Conservation (phyloP, 306 rosid species). For the Echinosophora koreensis region DNA sequence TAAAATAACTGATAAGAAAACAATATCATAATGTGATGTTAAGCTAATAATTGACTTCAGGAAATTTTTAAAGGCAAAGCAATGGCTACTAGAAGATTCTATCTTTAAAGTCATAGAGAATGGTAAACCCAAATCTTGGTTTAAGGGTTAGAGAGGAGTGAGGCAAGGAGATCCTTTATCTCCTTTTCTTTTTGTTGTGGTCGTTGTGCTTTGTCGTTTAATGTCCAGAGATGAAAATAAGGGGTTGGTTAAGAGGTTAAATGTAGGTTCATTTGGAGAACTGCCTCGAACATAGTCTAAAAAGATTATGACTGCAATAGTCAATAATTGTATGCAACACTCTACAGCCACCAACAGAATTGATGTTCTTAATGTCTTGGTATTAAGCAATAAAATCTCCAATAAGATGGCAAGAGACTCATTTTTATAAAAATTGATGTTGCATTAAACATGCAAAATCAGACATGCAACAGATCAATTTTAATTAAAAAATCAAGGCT, state of each 20-base stretch:
- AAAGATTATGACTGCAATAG: neutral
- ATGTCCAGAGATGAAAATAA: no score
- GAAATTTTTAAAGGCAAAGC: neutral
- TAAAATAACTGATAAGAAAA: slow-evolving; percentile 42
- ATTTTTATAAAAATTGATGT: neutral
- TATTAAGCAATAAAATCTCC: slow-evolving; percentile 26
- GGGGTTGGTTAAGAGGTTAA: no score
- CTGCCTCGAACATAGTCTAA: slow-evolving; percentile 3
- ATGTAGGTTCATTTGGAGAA: neutral
- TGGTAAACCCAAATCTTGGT: no score
- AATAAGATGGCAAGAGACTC: neutral
- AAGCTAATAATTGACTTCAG: slow-evolving; percentile 15
- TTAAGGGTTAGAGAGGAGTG: no score
- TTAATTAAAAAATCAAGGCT: slow-evolving; percentile 23
- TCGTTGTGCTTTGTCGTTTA: no score
- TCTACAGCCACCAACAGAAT: neutral
- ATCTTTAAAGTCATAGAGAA: no score
- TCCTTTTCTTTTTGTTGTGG: no score
- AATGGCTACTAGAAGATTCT: neutral
- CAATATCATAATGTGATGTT: slow-evolving; percentile 34
- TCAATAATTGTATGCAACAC: neutral
- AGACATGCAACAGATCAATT: slow-evolving; percentile 38
- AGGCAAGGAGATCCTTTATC: no score
- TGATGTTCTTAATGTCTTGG: neutral
- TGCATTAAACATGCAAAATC: slow-evolving; percentile 25